Conservation (phyloP, 2,329 filamentous ascomycete genomes). For the Fusarium zealandicum region DNA sequence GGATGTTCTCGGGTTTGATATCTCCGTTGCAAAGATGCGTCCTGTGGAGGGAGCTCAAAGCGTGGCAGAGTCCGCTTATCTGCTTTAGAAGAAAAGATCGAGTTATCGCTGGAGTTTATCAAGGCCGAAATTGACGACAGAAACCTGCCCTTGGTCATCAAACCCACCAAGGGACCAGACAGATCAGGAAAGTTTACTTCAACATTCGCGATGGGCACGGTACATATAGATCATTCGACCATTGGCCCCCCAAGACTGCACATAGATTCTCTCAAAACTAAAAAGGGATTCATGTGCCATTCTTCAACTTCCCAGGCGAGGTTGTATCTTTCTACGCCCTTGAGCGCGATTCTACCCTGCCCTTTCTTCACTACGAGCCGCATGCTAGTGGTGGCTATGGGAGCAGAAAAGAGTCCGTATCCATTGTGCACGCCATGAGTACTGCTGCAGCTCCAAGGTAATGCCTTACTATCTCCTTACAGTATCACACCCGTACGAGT, state of each 20-base stretch:
- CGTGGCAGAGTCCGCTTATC: neutral
- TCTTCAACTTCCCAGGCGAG: neutral
- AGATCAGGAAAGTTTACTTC: neutral
- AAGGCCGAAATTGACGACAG: neutral
- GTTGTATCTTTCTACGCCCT: neutral
- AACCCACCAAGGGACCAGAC: neutral
- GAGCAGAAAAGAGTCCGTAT: neutral
- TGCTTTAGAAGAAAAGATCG: neutral
- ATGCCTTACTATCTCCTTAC: too few relatives aligned
- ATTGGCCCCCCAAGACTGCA: neutral
- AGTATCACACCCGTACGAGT: neutral
- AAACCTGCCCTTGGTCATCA: neutral
- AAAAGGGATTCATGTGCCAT: neutral
- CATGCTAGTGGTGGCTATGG: neutral
- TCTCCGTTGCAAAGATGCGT: neutral
- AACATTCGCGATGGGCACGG: neutral
- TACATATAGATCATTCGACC: neutral
- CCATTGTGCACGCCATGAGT: slow-evolving; percentile 1
- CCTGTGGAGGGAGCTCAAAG: neutral
- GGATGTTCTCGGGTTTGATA: slow-evolving; percentile 8
- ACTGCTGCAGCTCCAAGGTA: neutral
- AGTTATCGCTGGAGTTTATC: neutral
- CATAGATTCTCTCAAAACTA: neutral
- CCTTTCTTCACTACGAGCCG: neutral
- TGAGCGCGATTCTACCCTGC: neutral